Base-by-base conservation (phyloP, 164 flowering plant species). In the Aristolochia fimbriata region DNA sequence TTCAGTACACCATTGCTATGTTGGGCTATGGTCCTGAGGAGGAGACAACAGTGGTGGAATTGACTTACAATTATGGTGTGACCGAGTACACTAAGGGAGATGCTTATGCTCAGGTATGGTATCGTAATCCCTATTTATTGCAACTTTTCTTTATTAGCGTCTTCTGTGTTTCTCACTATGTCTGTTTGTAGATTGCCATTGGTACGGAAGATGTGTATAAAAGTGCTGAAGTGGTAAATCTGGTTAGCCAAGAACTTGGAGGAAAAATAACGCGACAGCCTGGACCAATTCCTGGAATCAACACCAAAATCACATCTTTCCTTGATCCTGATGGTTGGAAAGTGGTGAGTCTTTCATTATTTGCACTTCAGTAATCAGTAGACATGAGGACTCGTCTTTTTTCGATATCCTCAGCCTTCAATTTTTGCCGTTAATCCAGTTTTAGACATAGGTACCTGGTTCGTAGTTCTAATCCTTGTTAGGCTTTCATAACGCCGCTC, bases 241-340 rank as follows among this genome's bases (percentile, higher is more conserved):
- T 69, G 63, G 96, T 82, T 31, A 88, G 70, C 46, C 79, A 86
- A 81, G 99, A 90, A 80, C 91, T 90, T 41, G 99, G 99, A 58
- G 99, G 99, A 58, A 90, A 87, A 78, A 83, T 93, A 60, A 93
- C 96, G 58, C 78, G 99, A 16, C 84, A 82, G 65, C 81, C 99
- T 24, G 99, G 99, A 19, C 88, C 94, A 33, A 70, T 93, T 70
- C 94, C 99, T 27, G 99, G 99, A 73, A 41, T 88, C 74, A 81
- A 80, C 79, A 93, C 99, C 68, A 90, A 93, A 64, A 84, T 93
- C 48, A 79, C 85, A 46, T 72, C 97, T 48, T 93, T 90, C 57
- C 78, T 90, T 21, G 99, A 93, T 60, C 99, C 99, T 24, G 99
- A 93, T 81, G 97, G 99, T 62, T 93, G 99, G 99, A 93, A 93